Conservation (phyloP, 2,329 filamentous ascomycete genomes). For the Microdochium nivale region DNA sequence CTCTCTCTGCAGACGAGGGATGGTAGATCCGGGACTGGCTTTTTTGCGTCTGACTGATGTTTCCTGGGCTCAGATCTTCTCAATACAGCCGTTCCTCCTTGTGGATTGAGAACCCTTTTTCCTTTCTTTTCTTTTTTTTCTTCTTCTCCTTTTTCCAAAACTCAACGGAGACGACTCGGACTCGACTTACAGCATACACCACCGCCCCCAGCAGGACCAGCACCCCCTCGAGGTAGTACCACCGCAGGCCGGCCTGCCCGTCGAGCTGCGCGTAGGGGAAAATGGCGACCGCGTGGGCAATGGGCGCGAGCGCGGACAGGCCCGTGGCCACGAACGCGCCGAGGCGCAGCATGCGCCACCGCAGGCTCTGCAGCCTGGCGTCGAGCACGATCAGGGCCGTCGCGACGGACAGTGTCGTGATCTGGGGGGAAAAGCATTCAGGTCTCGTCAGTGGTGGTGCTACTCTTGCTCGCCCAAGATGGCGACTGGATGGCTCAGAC, state of each 20-base stretch:
- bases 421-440: neutral
- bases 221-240: slow-evolving; percentile 28
- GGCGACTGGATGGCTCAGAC: too few relatives aligned
- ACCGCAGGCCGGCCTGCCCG: slow-evolving; percentile 29
- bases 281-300: slow-evolving; percentile 26
- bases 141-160: too few relatives aligned
- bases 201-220: slow-evolving; percentile 25
- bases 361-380: slow-evolving; percentile 23
- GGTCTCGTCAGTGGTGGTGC: neutral
- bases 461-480: too few relatives aligned
- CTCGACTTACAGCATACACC: slow-evolving; percentile 29
- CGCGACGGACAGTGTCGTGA: neutral
- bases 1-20: too few relatives aligned
- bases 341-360: slow-evolving; percentile 25
- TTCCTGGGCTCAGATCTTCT: too few relatives aligned
- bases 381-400: slow-evolving; percentile 13
- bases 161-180: too few relatives aligned
- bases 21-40: too few relatives aligned
- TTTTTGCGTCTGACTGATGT: too few relatives aligned
- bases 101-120: too few relatives aligned
- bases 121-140: too few relatives aligned
- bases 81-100: too few relatives aligned
- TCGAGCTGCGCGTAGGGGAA: slow-evolving; percentile 27
- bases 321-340: slow-evolving; percentile 27
- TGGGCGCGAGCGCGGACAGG: slow-evolving; percentile 27